Evolutionary conservation across 306 rosid genomes (phyloP).

Genomic region (Mimosa bimucronata): DNA sequence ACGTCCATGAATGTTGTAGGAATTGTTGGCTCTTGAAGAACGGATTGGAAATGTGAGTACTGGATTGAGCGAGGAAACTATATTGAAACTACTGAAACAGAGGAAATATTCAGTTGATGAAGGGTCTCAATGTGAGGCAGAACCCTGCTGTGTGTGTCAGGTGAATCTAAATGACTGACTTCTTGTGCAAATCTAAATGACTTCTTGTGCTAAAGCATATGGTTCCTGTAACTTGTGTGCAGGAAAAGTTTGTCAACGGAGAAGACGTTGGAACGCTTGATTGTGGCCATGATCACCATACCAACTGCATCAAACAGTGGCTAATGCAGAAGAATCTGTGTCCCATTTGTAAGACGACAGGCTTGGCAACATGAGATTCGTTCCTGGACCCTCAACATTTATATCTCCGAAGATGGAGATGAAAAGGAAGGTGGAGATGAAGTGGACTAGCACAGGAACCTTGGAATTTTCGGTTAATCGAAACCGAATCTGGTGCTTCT

Average conservation of each 20-base stretch:
- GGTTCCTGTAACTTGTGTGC: conserved; percentile 32
- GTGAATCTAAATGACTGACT: conserved; percentile 44
- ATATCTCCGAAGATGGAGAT: conserved; percentile 24
- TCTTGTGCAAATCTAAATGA: too few species aligned
- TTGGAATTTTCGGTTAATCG: conserved; percentile 44
- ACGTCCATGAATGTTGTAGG: conserved; percentile 49
- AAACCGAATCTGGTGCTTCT: conserved; percentile 45
- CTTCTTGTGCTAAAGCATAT: not conserved
- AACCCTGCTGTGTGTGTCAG: conserved; percentile 97
- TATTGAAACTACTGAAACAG: conserved; percentile 59
- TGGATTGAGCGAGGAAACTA: conserved; percentile 78
- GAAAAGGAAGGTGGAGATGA: not conserved
- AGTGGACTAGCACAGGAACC: conserved; percentile 37
- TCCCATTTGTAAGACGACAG: conserved; percentile 93
- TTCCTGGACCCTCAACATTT: conserved; percentile 39
- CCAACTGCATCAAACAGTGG: conserved; percentile 81
- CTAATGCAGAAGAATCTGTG: conserved; percentile 86
- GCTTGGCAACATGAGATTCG: conserved; percentile 60
- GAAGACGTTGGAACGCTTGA: conserved; percentile 74
- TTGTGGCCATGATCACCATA: conserved; percentile 90
- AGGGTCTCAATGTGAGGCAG: conserved; percentile 57
- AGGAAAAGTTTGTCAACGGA: conserved; percentile 81
- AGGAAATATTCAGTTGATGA: conserved; percentile 49
- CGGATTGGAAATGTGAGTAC: conserved; percentile 95
- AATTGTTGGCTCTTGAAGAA: conserved; percentile 92